Evolutionary conservation across 768 basidiomycete genomes (phyloP).

Genomic region (Leccinum broughii): DNA sequence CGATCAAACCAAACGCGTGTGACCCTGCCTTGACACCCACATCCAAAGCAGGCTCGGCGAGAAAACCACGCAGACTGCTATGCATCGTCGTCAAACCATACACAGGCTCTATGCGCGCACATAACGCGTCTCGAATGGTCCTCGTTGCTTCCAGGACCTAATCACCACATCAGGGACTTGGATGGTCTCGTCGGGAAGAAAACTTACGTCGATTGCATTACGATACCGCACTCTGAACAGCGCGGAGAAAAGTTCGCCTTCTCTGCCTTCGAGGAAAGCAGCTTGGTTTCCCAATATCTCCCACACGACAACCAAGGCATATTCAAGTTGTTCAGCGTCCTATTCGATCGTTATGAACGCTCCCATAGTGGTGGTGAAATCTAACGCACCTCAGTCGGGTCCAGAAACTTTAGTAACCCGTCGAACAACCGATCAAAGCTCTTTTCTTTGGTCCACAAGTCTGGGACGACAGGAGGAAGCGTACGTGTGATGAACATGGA

Average conservation of each 20-base stretch:
- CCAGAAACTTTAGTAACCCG: conserved; percentile 61
- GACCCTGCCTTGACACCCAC: conserved; percentile 60
- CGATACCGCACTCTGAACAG: conserved; percentile 74
- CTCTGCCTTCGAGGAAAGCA: conserved; percentile 72
- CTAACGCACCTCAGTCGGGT: conserved; percentile 56
- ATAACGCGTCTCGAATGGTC: conserved; percentile 71
- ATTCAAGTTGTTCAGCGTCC: conserved; percentile 67
- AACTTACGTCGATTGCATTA: conserved; percentile 65
- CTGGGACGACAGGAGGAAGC: conserved; percentile 45
- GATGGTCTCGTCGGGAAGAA: conserved; percentile 22
- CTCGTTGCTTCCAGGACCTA: conserved; percentile 85
- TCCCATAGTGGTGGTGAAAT: neutral
- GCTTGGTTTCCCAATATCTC: conserved; percentile 80
- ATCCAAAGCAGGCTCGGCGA: conserved; percentile 50
- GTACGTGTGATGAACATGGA: conserved; percentile 49
- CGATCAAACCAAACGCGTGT: conserved; percentile 82
- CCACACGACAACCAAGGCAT: conserved; percentile 80
- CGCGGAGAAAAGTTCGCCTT: conserved; percentile 71
- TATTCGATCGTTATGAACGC: conserved; percentile 31
- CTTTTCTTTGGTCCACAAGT: conserved; percentile 74
- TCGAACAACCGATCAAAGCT: conserved; percentile 70
- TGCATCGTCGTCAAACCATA: conserved; percentile 86
- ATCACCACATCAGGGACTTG: neutral
- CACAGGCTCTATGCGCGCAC: conserved; percentile 73
- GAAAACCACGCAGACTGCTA: conserved; percentile 66